These are phyloP conservation scores for Aspergillus baeticus DNA, from an alignment of 495 filamentous ascomycete genomes.

Conservation along the genomic window DNA sequence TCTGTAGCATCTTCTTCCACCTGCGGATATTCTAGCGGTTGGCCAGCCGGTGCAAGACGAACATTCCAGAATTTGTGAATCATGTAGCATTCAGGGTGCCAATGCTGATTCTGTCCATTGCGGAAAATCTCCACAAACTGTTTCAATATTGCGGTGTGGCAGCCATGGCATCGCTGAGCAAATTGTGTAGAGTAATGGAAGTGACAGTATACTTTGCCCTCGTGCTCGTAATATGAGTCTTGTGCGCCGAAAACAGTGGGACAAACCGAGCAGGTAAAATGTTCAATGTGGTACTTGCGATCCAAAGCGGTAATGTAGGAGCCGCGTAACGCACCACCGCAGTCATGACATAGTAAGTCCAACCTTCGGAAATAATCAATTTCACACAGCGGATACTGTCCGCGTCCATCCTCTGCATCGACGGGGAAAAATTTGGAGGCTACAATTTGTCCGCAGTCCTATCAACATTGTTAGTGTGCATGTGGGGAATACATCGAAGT, in stretches of 20 bases:
- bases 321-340: constrained; percentile 88
- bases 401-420: constrained; percentile 78
- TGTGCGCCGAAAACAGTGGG: constrained; percentile 96
- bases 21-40: constrained; percentile 47
- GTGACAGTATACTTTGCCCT: constrained; percentile 95
- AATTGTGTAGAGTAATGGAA: constrained; percentile 99
- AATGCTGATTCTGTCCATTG: constrained; percentile 97
- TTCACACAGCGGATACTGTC: constrained; percentile 95
- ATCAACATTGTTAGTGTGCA: constrained; percentile 5
- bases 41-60: constrained; percentile 62
- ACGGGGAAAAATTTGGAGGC: constrained; percentile 98
- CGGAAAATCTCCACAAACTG: constrained; percentile 99
- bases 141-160: constrained; percentile 96
- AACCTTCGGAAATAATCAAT: constrained; percentile 96
- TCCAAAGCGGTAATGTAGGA: constrained; percentile 98
- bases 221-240: constrained; percentile 98
- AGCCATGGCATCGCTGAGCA: constrained; percentile 93
- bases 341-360: constrained; percentile 86
- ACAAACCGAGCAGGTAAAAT: constrained; percentile 98
- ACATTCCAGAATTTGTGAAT: constrained; percentile 99
- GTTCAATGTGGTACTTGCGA: constrained; percentile 97
- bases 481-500: constrained; percentile 1
- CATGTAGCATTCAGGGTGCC: constrained; percentile 99
- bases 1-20: constrained; percentile 65
- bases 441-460: constrained; percentile 97